Percentiles rank a stretch among this genome's conserved stretches.
Conservation (phyloP, 768 basidiomycete genomes). For the Mrakia hoshinonis region DNA sequence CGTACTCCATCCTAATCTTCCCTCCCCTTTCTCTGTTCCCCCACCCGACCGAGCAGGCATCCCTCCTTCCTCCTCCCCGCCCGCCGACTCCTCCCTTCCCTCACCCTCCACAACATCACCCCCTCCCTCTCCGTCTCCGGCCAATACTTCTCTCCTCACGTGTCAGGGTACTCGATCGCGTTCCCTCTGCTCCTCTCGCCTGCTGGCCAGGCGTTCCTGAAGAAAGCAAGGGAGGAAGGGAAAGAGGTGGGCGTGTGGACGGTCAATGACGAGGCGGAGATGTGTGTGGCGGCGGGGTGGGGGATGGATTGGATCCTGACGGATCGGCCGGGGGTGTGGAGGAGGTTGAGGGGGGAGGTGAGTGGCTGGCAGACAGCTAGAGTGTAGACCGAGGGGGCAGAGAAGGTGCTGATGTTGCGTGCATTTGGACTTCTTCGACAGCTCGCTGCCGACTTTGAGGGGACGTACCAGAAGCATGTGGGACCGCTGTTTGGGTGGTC, state of each 20-base stretch:
- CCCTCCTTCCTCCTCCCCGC: slow-evolving; percentile 77
- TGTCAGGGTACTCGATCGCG: slow-evolving; percentile 74
- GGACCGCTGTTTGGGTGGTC: slow-evolving; percentile 10
- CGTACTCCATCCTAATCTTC: background rate
- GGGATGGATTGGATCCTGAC: slow-evolving; percentile 39
- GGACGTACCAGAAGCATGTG: slow-evolving; percentile 4
- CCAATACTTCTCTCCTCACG: slow-evolving; percentile 80
- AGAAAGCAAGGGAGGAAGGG: slow-evolving; percentile 57
- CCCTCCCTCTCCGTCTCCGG: slow-evolving; percentile 60
- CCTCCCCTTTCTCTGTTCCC: background rate
- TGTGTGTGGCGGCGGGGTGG: slow-evolving; percentile 43
- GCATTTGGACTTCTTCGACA: background rate
- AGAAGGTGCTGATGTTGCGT: background rate
- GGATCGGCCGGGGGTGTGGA: slow-evolving; percentile 39
- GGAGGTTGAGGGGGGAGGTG: slow-evolving; percentile 33
- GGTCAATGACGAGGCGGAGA: slow-evolving; percentile 66
- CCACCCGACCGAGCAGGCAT: slow-evolving; percentile 50
- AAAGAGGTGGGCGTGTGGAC: slow-evolving; percentile 91
- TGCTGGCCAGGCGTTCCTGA: slow-evolving; percentile 64
- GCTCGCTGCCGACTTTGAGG: slow-evolving; percentile 18
- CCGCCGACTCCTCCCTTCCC: slow-evolving; percentile 65
- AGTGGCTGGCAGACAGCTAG: too few species aligned
- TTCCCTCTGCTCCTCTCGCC: slow-evolving; percentile 62
- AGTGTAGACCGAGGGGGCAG: too few species aligned
- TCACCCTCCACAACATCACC: slow-evolving; percentile 78